Evolutionary conservation across 1,139 yeast species (phyloP).

Genomic region (Geotrichum carabidarum): DNA sequence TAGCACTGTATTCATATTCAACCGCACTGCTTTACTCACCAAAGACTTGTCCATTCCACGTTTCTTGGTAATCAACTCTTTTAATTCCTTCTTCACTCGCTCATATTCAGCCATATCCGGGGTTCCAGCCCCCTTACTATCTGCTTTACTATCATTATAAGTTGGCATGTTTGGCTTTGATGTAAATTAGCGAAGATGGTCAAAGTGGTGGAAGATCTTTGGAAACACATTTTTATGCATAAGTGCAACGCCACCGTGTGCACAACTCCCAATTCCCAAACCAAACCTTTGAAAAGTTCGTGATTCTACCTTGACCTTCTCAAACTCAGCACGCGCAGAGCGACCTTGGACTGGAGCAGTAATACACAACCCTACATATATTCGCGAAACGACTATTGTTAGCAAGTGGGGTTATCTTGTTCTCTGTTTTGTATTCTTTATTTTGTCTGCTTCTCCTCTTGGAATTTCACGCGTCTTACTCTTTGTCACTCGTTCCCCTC

Average conservation of each 20-base stretch:
- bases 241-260: neutral
- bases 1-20: neutral
- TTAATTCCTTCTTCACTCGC: slow-evolving; percentile 60
- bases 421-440: neutral
- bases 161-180: slow-evolving; percentile 9
- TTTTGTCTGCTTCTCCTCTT: neutral
- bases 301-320: neutral
- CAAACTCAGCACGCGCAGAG: too few relatives aligned
- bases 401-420: too few relatives aligned
- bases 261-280: slow-evolving; percentile 1
- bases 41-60: slow-evolving; percentile 60
- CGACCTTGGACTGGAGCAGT: too few relatives aligned
- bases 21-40: slow-evolving; percentile 30
- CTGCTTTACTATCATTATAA: slow-evolving; percentile 7
- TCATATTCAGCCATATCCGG: slow-evolving; percentile 53
- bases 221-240: neutral
- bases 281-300: neutral
- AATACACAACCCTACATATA: too few relatives aligned
- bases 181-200: neutral
- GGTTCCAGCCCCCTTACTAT: slow-evolving; percentile 6
- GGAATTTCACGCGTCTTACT: neutral
- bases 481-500: neutral
- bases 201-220: neutral
- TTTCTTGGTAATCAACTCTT: slow-evolving; percentile 59
- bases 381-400: too few relatives aligned